Evolutionary conservation across 208 protist genomes (phyloP), one percentile per base, ranked within the genome.

Genomic region (Leishmania major): DNA sequence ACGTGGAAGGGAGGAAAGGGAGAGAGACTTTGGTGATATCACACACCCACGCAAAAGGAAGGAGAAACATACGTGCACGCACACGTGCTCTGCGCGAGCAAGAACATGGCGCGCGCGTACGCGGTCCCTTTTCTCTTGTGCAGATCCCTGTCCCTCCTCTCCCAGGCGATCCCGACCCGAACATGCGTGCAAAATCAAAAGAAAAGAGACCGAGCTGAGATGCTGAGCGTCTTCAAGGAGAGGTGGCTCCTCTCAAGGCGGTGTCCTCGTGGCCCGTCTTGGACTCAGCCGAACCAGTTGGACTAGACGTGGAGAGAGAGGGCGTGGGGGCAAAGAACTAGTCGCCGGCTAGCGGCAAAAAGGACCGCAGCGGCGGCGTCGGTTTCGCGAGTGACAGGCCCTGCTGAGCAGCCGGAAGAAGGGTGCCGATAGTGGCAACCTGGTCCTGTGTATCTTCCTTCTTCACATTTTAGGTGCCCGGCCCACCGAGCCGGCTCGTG

Each of bases 401-500:
- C 11, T n/a, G 28, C 15, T 17, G 64, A 28, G 64, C 5, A 19
- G 57, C 2, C 3, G 60, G 77, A 25, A 82, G 22, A 3, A 79
- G 53, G 35, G 77, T 82, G 64, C 78, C 70, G 7, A 40, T 57
- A 43, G 66, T 13, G 35, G 31, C 55, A 35, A 25, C 55, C 37
- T 80, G 78, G 25, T 83, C 66, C 31, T 79, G 73, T 7, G 75
- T 64, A 40, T 64, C 59, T 2, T 80, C 51, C 31, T 47, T 72
- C 66, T 66, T 75, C 55, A 78, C 69, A n/a, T 81, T 70, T 8
- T 11, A 17, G 40, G 28, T 19, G 35, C 75, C 64, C n/a, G 55
- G 47, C 55, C 45, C 55, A 22, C 64, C 74, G 2, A 75, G 51
- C 53, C 69, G 78, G 10, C 45, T 51, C 55, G 78, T 17, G 35